Evolutionary conservation across 441 rosid genomes (phyloP), one percentile per base, ranked within the genome.

Genomic region (Theobroma grandiflorum): DNA sequence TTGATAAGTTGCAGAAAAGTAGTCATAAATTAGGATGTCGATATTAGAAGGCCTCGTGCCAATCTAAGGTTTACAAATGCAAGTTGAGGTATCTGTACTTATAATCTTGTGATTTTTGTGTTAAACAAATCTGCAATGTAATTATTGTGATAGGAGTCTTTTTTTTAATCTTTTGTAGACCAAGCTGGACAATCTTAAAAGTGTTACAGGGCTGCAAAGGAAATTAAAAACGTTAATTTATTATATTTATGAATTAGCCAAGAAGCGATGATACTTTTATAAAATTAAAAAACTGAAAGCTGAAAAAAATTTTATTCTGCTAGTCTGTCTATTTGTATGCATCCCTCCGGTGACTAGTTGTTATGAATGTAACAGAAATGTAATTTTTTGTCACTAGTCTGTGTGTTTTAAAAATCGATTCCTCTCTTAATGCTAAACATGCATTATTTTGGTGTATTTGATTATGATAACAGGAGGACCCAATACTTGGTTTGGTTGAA

Each of bases 381-480:
- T 59, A 43, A 59, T 37, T 72, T 37, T 50, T 73, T 73, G 55
- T 55, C 20, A 1, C 35, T 72, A 55, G 64, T 55, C 42, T 58
- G 67, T 40, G 35, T 49, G 55, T 74, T 49, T 42, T 66, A 47
- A 73, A 42, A 58, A 12, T 8, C 4, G 0, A 10, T 42, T 31
- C 26, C 43, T 42, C 42, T 76, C 65, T 75, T 75, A 20, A 8
- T 31, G 67, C 18, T 14, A 58, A 16, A 42, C 45, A 69, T 69
- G 75, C 26, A 33, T 37, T n/a, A 20, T 59, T 47, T 2, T 72
- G 74, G 61, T 79, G 66, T 73, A 22, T 38, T 43, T 72, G 50
- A 31, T 42, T 47, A 37, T 45, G 71, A 72, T 22, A 74, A 15
- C 8, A 20, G 53, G 52, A 40, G 66, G 50, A 6, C 47, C 63